These are phyloP conservation scores for Balansia obtecta DNA, from an alignment of 2,329 filamentous ascomycete genomes.

Conservation along the genomic window DNA sequence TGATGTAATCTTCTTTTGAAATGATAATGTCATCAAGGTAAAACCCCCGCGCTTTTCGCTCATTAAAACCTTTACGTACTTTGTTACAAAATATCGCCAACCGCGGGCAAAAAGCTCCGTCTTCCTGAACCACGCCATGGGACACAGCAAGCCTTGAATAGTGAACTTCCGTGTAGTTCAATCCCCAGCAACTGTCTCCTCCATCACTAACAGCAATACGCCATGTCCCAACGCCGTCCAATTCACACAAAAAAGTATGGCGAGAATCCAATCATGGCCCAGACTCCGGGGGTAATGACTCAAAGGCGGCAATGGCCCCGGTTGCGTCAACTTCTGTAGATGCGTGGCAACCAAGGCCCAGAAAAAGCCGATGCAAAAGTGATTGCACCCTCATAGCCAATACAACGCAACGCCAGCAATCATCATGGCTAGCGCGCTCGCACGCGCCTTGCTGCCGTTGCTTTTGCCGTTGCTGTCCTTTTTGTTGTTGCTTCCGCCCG, in stretches of 20 bases:
- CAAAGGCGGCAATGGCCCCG: too few species aligned
- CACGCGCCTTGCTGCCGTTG: slow-evolving; percentile 18
- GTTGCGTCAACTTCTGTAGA: too few species aligned
- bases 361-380: background rate
- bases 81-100: too few species aligned
- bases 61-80: too few species aligned
- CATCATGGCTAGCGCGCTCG: slow-evolving; percentile 25
- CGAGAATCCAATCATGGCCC: background rate
- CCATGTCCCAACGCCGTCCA: background rate
- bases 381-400: slow-evolving; percentile 17
- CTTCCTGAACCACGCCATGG: too few species aligned
- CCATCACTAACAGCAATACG: background rate
- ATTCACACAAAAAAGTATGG: background rate
- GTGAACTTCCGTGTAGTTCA: background rate
- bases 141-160: too few species aligned
- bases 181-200: background rate
- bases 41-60: too few species aligned
- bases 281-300: background rate
- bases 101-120: too few species aligned
- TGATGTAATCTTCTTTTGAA: too few species aligned
- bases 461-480: slow-evolving; percentile 19
- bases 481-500: slow-evolving; percentile 8
- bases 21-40: too few species aligned
- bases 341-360: too few species aligned
- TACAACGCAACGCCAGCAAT: slow-evolving; percentile 23